A percentile compares a stretch with the other conserved stretches of the same genome.
Evolutionary conservation across 768 basidiomycete species (phyloP).

Genomic region (Lactifluus subvellereus): DNA sequence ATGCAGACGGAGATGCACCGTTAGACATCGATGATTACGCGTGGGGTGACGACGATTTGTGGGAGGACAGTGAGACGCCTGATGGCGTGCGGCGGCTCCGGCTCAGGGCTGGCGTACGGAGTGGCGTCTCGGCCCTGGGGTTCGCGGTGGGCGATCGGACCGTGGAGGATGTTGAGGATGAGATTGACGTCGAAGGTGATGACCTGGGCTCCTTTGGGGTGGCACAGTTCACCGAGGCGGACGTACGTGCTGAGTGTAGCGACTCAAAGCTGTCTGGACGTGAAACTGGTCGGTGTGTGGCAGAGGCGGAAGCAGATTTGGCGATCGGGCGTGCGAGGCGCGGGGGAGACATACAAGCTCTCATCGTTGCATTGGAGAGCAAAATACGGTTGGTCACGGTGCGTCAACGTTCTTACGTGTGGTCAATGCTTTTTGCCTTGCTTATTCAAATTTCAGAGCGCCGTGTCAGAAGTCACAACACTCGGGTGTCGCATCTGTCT

Average conservation of each 20-base stretch:
- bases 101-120: background rate
- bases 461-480: constrained; percentile 26
- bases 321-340: constrained; percentile 47
- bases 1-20: constrained; percentile 28
- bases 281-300: constrained; percentile 15
- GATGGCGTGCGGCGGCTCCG: constrained; percentile 19
- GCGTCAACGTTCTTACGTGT: constrained; percentile 30
- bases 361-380: constrained; percentile 52
- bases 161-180: constrained; percentile 68
- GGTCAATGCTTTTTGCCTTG: constrained; percentile 26
- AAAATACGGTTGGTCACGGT: constrained; percentile 46
- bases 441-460: background rate
- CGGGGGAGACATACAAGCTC: constrained; percentile 39
- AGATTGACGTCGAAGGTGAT: constrained; percentile 75
- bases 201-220: constrained; percentile 62
- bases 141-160: constrained; percentile 55
- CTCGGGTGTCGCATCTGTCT: constrained; percentile 70
- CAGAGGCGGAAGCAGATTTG: constrained; percentile 37
- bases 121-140: constrained; percentile 33
- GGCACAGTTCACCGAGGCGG: constrained; percentile 71
- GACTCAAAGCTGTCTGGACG: background rate
- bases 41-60: constrained; percentile 36
- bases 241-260: constrained; percentile 39
- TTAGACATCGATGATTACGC: constrained; percentile 27
- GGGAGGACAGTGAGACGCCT: constrained; percentile 33